A percentile compares a stretch with the other conserved stretches of the same genome.
phyloP scores from a whole-genome alignment of 352 stramenopile genomes.

The Pilasporangium apinafurcum region DNA sequence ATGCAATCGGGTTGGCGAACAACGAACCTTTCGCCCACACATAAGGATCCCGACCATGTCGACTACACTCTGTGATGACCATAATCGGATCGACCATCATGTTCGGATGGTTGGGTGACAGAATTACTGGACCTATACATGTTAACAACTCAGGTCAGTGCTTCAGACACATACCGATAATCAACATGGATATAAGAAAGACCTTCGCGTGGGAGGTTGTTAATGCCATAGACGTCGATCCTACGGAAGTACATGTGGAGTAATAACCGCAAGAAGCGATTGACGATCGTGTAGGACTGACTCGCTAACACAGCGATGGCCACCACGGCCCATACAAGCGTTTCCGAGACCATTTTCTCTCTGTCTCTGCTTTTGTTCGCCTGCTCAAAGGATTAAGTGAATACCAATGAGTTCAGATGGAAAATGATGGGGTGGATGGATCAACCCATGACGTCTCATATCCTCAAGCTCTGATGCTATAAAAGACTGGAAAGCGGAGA shows the following conservation, averaged over 20 bases:
- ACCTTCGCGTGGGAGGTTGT: slow-evolving; percentile 74
- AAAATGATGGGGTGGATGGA: too few relatives aligned
- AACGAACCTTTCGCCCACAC: slow-evolving; percentile 75
- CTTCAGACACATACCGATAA: background rate
- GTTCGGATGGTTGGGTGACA: slow-evolving; percentile 79
- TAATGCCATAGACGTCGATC: slow-evolving; percentile 70
- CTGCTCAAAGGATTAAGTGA: too few relatives aligned
- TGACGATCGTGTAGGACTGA: slow-evolving; percentile 54
- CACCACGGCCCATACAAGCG: slow-evolving; percentile 36
- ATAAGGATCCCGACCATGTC: slow-evolving; percentile 49
- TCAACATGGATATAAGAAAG: background rate
- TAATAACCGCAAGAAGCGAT: slow-evolving; percentile 58
- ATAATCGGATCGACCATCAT: slow-evolving; percentile 77
- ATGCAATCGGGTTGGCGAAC: slow-evolving; percentile 46
- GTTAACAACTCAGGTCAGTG: background rate
- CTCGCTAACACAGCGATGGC: slow-evolving; percentile 38
- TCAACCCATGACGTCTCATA: too few relatives aligned
- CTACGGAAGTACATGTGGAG: slow-evolving; percentile 76
- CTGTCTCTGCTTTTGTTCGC: background rate
- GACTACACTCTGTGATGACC: slow-evolving; percentile 66
- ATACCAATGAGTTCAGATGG: too few relatives aligned
- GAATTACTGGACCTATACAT: slow-evolving; percentile 56
- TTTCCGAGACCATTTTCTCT: slow-evolving; percentile 6
- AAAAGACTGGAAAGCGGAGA: too few relatives aligned
- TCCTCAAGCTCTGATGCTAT: too few relatives aligned